phyloP scores from a whole-genome alignment of 2,329 filamentous ascomycete species.

The Calonectria multiphialidica region DNA sequence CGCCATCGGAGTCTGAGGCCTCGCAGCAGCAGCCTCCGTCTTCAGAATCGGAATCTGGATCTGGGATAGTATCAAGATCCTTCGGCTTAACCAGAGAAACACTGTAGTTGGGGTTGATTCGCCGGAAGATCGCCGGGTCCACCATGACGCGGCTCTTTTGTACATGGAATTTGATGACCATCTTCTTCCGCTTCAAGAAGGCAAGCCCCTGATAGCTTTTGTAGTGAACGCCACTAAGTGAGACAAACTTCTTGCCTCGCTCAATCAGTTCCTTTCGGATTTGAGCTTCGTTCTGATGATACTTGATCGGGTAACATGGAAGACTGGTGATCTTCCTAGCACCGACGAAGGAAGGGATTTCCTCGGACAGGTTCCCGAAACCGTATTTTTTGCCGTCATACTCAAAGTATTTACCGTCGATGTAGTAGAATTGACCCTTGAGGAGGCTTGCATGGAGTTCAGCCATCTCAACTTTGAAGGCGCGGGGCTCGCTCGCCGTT shows the following conservation, averaged over 20 bases:
- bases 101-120: constrained; percentile 88
- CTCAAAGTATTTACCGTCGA: constrained; percentile 86
- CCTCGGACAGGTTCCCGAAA: constrained; percentile 76
- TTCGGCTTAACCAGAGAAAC: constrained; percentile 81
- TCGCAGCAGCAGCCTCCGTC: constrained; percentile 53
- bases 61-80: constrained; percentile 71
- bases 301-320: constrained; percentile 81
- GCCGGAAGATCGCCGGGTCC: constrained; percentile 83
- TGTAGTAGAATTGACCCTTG: constrained; percentile 79
- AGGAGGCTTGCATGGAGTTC: constrained; percentile 77
- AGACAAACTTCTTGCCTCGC: constrained; percentile 86
- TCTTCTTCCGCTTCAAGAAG: constrained; percentile 84
- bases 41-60: constrained; percentile 59
- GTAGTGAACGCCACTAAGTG: constrained; percentile 86
- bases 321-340: constrained; percentile 86
- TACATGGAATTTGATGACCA: constrained; percentile 80
- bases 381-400: constrained; percentile 91
- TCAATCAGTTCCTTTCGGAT: constrained; percentile 78
- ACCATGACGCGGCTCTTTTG: constrained; percentile 91
- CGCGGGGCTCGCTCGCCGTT: constrained; percentile 79
- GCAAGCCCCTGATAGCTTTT: constrained; percentile 86
- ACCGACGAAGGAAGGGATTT: constrained; percentile 83
- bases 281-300: constrained; percentile 78
- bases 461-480: constrained; percentile 84
- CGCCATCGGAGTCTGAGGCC: constrained; percentile 55